Percentiles rank a stretch among this genome's conserved stretches.
Conservation (phyloP, 306 rosid species). For the Canavalia gladiata region DNA sequence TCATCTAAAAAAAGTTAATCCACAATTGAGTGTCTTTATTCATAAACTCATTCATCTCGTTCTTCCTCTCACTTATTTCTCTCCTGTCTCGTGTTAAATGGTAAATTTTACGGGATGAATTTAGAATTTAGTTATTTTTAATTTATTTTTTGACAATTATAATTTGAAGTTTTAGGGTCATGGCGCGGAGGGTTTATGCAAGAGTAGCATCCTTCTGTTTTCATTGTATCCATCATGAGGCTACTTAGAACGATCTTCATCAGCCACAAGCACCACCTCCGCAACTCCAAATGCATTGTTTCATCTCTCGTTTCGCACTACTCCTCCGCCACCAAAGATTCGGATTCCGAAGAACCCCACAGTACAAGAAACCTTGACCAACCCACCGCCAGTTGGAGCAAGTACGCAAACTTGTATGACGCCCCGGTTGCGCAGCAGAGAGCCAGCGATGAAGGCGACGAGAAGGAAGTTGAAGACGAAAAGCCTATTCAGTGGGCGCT, state of each 20-base stretch:
- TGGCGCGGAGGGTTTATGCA: neutral
- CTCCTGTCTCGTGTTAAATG: too few relatives aligned
- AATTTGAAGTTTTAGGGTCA: too few relatives aligned
- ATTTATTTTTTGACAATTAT: too few relatives aligned
- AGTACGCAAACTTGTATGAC: conserved; percentile 43
- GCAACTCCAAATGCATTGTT: conserved; percentile 31
- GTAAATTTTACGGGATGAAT: too few relatives aligned
- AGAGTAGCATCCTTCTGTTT: too few relatives aligned
- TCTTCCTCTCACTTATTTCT: too few relatives aligned
- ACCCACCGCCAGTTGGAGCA: conserved; percentile 58
- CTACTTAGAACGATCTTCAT: conserved; percentile 62
- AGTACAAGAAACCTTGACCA: neutral
- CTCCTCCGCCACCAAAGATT: neutral
- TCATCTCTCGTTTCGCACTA: conserved; percentile 22
- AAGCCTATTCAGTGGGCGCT: conserved; percentile 35
- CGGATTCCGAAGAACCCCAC: neutral
- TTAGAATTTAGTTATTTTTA: too few relatives aligned
- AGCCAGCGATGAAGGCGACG: conserved; percentile 20
- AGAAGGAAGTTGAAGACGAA: conserved; percentile 23
- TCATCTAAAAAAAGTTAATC: too few relatives aligned
- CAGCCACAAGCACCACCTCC: conserved; percentile 50
- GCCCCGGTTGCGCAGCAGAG: conserved; percentile 20
- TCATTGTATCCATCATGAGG: conserved; percentile 47
- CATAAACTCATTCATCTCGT: neutral
- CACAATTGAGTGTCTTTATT: too few relatives aligned